Evolutionary conservation across 176 grass and related monocot species (phyloP).

Genomic region (Echinochloa phyllopogon): DNA sequence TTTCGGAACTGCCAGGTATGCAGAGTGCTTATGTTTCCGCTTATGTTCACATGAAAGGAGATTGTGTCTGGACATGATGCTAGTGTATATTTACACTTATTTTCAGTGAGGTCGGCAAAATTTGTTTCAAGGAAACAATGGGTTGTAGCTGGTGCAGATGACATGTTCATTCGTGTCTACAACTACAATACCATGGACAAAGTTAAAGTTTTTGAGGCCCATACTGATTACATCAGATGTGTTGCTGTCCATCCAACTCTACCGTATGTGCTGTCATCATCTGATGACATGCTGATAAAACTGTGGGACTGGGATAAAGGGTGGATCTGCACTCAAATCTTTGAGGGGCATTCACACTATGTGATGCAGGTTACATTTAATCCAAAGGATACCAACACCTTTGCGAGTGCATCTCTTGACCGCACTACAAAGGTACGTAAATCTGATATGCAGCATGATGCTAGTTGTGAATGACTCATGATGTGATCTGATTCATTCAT

Average conservation of each 20-base stretch:
- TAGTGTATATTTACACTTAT: conserved; percentile 40
- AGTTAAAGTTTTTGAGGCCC: conserved; percentile 92
- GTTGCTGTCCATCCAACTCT: conserved; percentile 97
- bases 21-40: conserved; percentile 11
- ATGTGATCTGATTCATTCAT: conserved; percentile 19
- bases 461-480: conserved; percentile 37
- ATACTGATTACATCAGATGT: conserved; percentile 95
- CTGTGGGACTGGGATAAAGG: conserved; percentile 99
- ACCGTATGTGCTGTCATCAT: conserved; percentile 94
- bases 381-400: conserved; percentile 97
- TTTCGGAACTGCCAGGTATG: conserved; percentile 90
- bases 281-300: conserved; percentile 99
- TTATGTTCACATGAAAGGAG: conserved; percentile 29
- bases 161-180: conserved; percentile 92
- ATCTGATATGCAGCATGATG: conserved; percentile 4
- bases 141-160: conserved; percentile 98
- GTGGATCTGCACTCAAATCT: conserved; percentile 99
- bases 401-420: conserved; percentile 97
- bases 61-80: not conserved
- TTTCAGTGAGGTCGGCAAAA: conserved; percentile 92
- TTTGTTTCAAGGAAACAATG: conserved; percentile 94
- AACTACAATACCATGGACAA: conserved; percentile 98
- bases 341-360: conserved; percentile 99
- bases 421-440: conserved; percentile 85
- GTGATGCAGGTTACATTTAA: conserved; percentile 99